Conservation (phyloP, 2,329 filamentous ascomycete species). For the Coccinonectria pachysandricola region DNA sequence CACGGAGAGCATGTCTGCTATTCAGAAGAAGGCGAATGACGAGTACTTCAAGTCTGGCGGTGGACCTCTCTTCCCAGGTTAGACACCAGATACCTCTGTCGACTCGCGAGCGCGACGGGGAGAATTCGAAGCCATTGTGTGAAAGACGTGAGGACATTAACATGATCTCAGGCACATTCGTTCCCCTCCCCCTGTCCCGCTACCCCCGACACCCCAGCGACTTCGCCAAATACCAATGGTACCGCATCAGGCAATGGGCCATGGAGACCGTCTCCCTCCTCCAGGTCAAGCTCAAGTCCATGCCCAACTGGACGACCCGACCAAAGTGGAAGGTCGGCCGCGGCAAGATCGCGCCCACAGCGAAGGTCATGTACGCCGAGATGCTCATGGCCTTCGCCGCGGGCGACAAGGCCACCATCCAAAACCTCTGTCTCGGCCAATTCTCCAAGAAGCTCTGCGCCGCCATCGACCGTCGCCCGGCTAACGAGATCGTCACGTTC, state of each 20-base stretch:
- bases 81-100: conserved; percentile 8
- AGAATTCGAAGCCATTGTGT: not conserved
- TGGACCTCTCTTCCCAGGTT: conserved; percentile 25
- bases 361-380: conserved; percentile 47
- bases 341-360: conserved; percentile 36
- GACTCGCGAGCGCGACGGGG: conserved; percentile 2
- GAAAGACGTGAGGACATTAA: too few relatives aligned
- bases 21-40: conserved; percentile 21
- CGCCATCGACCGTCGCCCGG: conserved; percentile 42
- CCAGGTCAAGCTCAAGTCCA: conserved; percentile 34
- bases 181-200: conserved; percentile 30
- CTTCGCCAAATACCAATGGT: conserved; percentile 28
- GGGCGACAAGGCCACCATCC: conserved; percentile 42
- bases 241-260: conserved; percentile 25
- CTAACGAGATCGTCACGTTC: conserved; percentile 38
- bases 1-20: conserved; percentile 20
- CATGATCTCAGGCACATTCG: conserved; percentile 40
- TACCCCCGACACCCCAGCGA: conserved; percentile 19
- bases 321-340: conserved; percentile 35
- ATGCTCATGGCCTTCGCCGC: conserved; percentile 53
- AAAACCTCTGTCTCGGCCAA: conserved; percentile 41
- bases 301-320: conserved; percentile 30
- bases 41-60: conserved; percentile 25
- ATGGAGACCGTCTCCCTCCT: conserved; percentile 25
- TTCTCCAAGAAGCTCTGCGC: conserved; percentile 41